Base-by-base conservation (phyloP, 75 land plant genomes). In the Adiantum capillusveneris region DNA sequence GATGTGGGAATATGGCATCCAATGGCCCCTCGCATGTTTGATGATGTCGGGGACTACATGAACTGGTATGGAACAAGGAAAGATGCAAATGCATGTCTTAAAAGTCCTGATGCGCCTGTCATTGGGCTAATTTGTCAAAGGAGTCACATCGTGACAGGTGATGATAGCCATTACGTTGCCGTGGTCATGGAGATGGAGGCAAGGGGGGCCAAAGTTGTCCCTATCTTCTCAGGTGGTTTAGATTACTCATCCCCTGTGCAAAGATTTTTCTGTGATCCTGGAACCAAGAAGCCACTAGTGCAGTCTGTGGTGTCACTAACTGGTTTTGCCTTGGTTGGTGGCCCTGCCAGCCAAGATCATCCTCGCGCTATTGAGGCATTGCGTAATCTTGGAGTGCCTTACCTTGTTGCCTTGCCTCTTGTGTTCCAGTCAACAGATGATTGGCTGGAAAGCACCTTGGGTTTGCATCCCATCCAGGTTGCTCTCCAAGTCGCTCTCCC, bases 391-490 rank as follows among this genome's bases (percentile, higher is more conserved):
- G 88, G 93, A 60, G 99, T 95, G n/a, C 99, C 99, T 34, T 95
- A 95, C 65, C 76, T 95, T 56, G 99, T 95, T 54, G 99, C 97
- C 13, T 31, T 95, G 53, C 99, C 99, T 14, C 56, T 95, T 64
- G 99, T 95, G 51, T 95, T 95, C 69, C 99, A 95, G 62, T 92
- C 99, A 11, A 95, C 99, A 6, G 99, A 95, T 65, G 99, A 95
- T 65, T 95, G 99, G 99, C 74, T 95, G 36, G 86, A 65, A 14
- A 95, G 99, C 58, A 84, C 87, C 34, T 51, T 95, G 71, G 99
- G 99, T 1, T 39, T 95, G 54, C 99, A 95, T 65, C 99, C 99
- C 16, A 84, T 95, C 73, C 99, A 95, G 69, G 99, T 95, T 3
- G 99, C 99, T 6, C 49, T 95, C 57, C 99, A 95, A 62, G 99